A percentile compares a stretch with the other conserved stretches of the same genome.
Conservation (phyloP, 305 asterid species). For the Euphrasia arctica region DNA sequence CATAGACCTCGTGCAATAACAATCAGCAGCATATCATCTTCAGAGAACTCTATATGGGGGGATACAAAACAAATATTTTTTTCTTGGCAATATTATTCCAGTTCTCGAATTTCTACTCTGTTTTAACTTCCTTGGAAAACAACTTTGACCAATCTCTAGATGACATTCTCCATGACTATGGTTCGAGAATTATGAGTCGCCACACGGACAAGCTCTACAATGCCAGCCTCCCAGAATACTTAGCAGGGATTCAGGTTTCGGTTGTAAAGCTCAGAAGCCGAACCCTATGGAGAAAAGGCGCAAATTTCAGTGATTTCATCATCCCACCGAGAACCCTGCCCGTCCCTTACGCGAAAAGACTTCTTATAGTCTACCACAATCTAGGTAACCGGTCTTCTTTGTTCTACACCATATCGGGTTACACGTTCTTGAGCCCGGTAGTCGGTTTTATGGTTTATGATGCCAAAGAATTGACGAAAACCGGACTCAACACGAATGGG, state of each 20-base stretch:
- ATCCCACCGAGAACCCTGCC: conserved; percentile 55
- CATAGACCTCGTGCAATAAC: too few relatives aligned
- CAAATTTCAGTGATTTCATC: conserved; percentile 41
- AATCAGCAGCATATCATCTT: conserved; percentile 4
- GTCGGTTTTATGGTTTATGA: conserved; percentile 52
- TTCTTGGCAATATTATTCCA: conserved; percentile 28
- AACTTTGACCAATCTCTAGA: conserved; percentile 43
- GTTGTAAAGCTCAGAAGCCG: conserved; percentile 53
- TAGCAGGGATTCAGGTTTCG: conserved; percentile 51
- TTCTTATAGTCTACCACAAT: conserved; percentile 55
- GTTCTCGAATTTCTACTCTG: conserved; percentile 30
- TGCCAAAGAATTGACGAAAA: conserved; percentile 24
- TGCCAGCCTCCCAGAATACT: conserved; percentile 41
- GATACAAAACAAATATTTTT: conserved; percentile 19
- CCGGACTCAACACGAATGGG: conserved; percentile 47
- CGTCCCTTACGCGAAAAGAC: conserved; percentile 50
- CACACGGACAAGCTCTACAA: conserved; percentile 43
- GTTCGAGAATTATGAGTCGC: conserved; percentile 40
- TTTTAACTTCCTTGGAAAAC: conserved; percentile 2
- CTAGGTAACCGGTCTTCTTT: conserved; percentile 51
- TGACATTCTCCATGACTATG: conserved; percentile 47
- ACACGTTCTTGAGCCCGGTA: conserved; percentile 42
- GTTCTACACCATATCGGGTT: conserved; percentile 47
- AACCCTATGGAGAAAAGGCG: conserved; percentile 52
- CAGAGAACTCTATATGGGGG: conserved; percentile 33